Percentiles rank a stretch among this genome's conserved stretches.
Evolutionary conservation across 768 basidiomycete genomes (phyloP).

Genomic region (Mycena albidolilacea): DNA sequence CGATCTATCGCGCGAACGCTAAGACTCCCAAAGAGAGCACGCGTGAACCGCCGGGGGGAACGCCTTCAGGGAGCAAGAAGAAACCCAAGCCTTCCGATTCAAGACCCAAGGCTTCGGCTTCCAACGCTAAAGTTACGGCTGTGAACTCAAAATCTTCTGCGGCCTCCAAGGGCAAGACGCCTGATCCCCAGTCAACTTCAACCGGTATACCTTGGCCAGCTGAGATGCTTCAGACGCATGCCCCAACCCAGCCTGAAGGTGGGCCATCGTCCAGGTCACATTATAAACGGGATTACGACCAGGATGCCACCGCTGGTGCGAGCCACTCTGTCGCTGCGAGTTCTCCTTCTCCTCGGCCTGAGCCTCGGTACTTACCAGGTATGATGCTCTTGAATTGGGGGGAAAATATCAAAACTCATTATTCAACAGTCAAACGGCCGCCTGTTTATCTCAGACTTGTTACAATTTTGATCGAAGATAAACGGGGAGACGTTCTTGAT

Average conservation of each 20-base stretch:
- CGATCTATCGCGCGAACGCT: slow-evolving; percentile 53
- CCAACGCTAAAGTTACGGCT: slow-evolving; percentile 31
- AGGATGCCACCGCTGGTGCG: slow-evolving; percentile 10
- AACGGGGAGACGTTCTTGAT: slow-evolving; percentile 67
- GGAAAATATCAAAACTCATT: slow-evolving; percentile 30
- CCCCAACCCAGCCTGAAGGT: slow-evolving; percentile 24
- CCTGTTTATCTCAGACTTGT: slow-evolving; percentile 62
- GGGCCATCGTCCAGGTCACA: slow-evolving; percentile 36
- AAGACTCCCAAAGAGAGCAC: neutral
- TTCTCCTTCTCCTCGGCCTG: slow-evolving; percentile 7
- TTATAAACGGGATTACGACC: slow-evolving; percentile 54
- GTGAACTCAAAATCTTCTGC: slow-evolving; percentile 31
- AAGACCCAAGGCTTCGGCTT: slow-evolving; percentile 36
- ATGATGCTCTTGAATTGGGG: neutral
- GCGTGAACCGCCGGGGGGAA: slow-evolving; percentile 2
- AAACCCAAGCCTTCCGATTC: slow-evolving; percentile 29
- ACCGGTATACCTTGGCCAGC: slow-evolving; percentile 23
- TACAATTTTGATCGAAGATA: slow-evolving; percentile 78
- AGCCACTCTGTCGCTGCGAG: slow-evolving; percentile 28
- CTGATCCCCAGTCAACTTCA: slow-evolving; percentile 16
- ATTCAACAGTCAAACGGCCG: slow-evolving; percentile 36
- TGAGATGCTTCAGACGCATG: slow-evolving; percentile 20
- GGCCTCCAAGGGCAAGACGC: slow-evolving; percentile 18
- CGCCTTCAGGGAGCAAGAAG: slow-evolving; percentile 15
- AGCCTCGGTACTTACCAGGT: slow-evolving; percentile 21